phyloP scores from a whole-genome alignment of 2,329 filamentous ascomycete genomes.

The Coniochaeta ligniaria region DNA sequence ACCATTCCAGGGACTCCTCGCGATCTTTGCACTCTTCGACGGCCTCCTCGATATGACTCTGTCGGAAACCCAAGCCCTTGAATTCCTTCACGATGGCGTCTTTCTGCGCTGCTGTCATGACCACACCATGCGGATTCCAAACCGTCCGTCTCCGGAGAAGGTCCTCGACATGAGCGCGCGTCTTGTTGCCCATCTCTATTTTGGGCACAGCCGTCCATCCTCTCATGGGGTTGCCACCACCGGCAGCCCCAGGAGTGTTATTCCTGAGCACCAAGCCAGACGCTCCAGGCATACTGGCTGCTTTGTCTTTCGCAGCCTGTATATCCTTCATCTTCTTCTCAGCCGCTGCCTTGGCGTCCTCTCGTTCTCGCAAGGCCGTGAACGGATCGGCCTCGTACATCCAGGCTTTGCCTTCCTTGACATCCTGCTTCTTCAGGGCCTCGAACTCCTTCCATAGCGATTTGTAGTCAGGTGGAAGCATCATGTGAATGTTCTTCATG shows the following conservation, averaged over 20 bases:
- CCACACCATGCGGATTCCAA: conserved; percentile 78
- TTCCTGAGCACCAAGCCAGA: conserved; percentile 47
- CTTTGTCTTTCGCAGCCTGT: conserved; percentile 61
- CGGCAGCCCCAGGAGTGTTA: conserved; percentile 26
- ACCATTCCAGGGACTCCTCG: conserved; percentile 91
- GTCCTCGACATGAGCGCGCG: conserved; percentile 70
- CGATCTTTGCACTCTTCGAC: conserved; percentile 80
- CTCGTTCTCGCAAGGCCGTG: conserved; percentile 67
- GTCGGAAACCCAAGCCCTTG: conserved; percentile 74
- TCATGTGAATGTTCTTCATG: conserved; percentile 93
- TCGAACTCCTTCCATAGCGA: conserved; percentile 90
- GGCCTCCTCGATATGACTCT: conserved; percentile 83
- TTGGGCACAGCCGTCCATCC: conserved; percentile 82
- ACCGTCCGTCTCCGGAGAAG: conserved; percentile 70
- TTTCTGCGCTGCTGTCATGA: conserved; percentile 52
- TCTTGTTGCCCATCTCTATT: conserved; percentile 84
- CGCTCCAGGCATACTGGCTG: conserved; percentile 53
- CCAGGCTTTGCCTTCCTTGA: conserved; percentile 73
- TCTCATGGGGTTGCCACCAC: conserved; percentile 45
- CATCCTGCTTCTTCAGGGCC: conserved; percentile 71
- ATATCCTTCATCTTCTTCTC: conserved; percentile 75
- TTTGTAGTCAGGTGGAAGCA: conserved; percentile 83
- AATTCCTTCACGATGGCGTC: conserved; percentile 64
- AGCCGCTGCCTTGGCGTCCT: conserved; percentile 66
- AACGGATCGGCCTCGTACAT: conserved; percentile 97